phyloP scores from a whole-genome alignment of 345 rosid species.

The Aethionema arabicum region DNA sequence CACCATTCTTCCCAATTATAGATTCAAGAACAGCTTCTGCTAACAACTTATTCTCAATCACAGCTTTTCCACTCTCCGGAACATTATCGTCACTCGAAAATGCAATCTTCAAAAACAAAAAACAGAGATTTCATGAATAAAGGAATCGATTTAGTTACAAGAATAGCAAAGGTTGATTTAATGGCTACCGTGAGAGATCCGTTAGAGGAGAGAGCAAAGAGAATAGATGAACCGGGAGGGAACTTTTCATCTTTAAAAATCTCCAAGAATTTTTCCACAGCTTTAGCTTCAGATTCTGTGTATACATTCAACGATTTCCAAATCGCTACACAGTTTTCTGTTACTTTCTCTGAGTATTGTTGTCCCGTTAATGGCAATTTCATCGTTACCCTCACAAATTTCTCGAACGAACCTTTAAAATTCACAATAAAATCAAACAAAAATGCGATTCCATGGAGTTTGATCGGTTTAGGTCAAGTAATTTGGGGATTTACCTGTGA shows the following conservation, averaged over 20 bases:
- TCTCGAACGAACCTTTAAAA: constrained; percentile 58
- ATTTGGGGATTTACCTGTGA: constrained; percentile 52
- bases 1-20: constrained; percentile 72
- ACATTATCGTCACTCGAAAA: constrained; percentile 62
- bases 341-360: constrained; percentile 70
- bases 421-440: background rate
- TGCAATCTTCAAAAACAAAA: constrained; percentile 48
- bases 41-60: constrained; percentile 66
- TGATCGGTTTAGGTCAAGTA: background rate
- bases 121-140: background rate
- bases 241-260: constrained; percentile 61
- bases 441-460: background rate
- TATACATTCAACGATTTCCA: constrained; percentile 76
- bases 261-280: constrained; percentile 54
- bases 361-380: constrained; percentile 62
- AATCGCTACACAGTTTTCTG: constrained; percentile 64
- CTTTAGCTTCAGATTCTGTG: constrained; percentile 71
- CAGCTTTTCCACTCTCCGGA: constrained; percentile 45
- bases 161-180: background rate
- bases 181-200: constrained; percentile 60
- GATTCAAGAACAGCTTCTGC: constrained; percentile 70
- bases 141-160: background rate
- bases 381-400: constrained; percentile 60
- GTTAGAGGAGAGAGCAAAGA: constrained; percentile 52
- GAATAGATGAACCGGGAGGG: constrained; percentile 72